These are phyloP conservation scores for Pyricularia grisea DNA, from an alignment of 2,329 filamentous ascomycete species.

Conservation along the genomic window DNA sequence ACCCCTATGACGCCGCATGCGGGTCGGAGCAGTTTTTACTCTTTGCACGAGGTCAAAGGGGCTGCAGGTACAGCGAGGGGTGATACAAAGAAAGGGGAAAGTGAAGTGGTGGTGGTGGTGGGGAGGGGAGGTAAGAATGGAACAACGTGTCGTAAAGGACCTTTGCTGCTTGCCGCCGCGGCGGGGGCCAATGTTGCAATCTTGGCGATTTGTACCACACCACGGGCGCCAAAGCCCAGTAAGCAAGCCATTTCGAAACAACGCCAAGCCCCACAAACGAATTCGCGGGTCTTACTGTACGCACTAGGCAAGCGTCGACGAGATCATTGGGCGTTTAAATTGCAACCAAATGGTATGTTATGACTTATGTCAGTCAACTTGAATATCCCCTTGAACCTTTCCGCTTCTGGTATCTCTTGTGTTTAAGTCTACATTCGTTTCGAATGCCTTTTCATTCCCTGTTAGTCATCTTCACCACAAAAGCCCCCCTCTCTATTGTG, in stretches of 20 bases:
- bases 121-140: not conserved
- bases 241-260: not conserved
- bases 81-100: not conserved
- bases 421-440: not conserved
- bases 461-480: conserved; percentile 20
- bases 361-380: too few species aligned
- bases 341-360: not conserved
- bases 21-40: not conserved
- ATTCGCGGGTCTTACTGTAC: not conserved
- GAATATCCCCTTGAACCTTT: not conserved
- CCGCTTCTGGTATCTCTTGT: not conserved
- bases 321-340: not conserved
- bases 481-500: conserved; percentile 35
- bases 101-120: not conserved
- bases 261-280: not conserved
- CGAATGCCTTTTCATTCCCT: not conserved
- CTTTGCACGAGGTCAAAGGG: not conserved
- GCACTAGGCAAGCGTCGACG: not conserved
- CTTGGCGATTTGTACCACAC: not conserved
- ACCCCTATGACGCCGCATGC: not conserved
- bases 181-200: not conserved
- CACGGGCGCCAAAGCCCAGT: not conserved
- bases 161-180: not conserved
- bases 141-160: not conserved
- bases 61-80: not conserved